Base-by-base conservation (phyloP, 192 early-diverging fungal species). In the Geranomyces michiganensis region DNA sequence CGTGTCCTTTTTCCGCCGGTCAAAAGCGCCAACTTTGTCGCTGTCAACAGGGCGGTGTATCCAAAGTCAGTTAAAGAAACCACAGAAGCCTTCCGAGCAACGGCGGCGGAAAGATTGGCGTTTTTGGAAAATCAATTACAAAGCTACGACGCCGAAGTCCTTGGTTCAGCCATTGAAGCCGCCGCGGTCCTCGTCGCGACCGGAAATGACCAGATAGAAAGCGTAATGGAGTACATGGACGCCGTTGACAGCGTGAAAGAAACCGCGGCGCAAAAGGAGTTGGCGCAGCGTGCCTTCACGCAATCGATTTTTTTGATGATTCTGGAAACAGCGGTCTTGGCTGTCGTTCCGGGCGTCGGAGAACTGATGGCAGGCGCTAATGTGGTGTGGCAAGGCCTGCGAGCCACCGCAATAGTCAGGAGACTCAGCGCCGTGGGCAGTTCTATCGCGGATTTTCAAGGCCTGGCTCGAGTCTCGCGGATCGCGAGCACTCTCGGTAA, bases 171-270 rank as follows among this genome's bases (percentile, higher is more conserved):
- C 27, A 55, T 55, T 13, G 53, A 55, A 29, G 53, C 14, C 27
- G 53, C 53, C 8, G 53, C 53, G 27, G 5, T 21, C 3, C 53
- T 55, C 7, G 53, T 55, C 21, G 53, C 53, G 53, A 26, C 53
- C 53, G 53, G 53, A 21, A 55, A 55, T 13, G 53, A 29, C 53
- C 22, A 26, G 21, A 29, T 55, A 3, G 53, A 55, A 26, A 26
- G 27, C 53, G 27, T 55, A 3, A 55, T 26, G 27, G 5, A 55
- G 22, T 55, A 55, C 53, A 55, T 55, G 53, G 53, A 55, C 53
- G 27, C 53, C 14, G 27, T 55, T 55, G 53, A 55, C 53, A 14
- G 27, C 53, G 27, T 55, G 22, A 55, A 13, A 29, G 53, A 55
- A 29, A 14, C 8, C 22, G 21, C 53, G 14, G 53, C 53, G 21